Evolutionary conservation across 2,329 filamentous ascomycete genomes (phyloP), one percentile per base, ranked within the genome.

Genomic region (Aspergillus quadrilineatus): DNA sequence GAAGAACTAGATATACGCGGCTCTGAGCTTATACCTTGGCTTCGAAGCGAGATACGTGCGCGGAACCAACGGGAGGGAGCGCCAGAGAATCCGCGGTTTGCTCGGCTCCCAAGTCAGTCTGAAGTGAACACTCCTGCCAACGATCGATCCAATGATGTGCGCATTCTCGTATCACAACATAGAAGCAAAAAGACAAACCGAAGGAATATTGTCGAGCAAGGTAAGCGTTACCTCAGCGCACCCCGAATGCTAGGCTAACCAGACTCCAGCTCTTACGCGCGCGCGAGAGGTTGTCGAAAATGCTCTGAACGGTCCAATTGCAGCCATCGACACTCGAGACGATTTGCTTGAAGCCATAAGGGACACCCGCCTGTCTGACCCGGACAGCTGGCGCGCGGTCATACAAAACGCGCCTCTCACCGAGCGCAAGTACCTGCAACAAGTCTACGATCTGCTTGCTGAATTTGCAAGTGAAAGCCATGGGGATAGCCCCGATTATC

Each of bases 171-270:
- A 5, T 85, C 89, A 1, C 88, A 90, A 56, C 92, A 91, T 49
- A 86, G 88, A 65, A 91, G 87, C 73, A 97, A 96, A 75, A 97
- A 97, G 77, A 89, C 89, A 61, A 97, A 96, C 74, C 86, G 93
- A 52, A 86, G 87, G 68, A 87, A 87, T 29, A 91, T 97, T 49
- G 87, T 97, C 47, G 90, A 96, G 70, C 89, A 92, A 63, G 88
- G 88, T 59, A 85, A 85, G 73, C 71, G 39, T 37, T 1, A 26
- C 12, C n/a, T 43, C 10, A 34, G 17, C 17, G 2, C 5, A 29
- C 17, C 7, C 14, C 41, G 26, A 37, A 28, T 17, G 14, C 14
- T 26, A 29, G 39, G 60, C 61, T 61, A 60, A 69, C 49, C 57
- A 62, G 9, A 44, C 45, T 10, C 42, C 59, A 74, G 83, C 82